These are phyloP conservation scores for Vitis vinifera DNA, from an alignment of 164 flowering plant genomes.

Conservation along the genomic window ASM3070453v1 NC_081812.1:2548501-2549000, in stretches of 20 bases:
- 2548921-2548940: slow-evolving; percentile 38
- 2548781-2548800: slow-evolving; percentile 68
- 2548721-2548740: slow-evolving; percentile 59
- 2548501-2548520: slow-evolving; percentile 72
- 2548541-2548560: slow-evolving; percentile 56
- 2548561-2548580: slow-evolving; percentile 46
- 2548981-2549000: slow-evolving; percentile 53
- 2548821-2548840: slow-evolving; percentile 64
- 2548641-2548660: slow-evolving; percentile 48
- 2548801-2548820: slow-evolving; percentile 69
- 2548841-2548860: slow-evolving; percentile 71
- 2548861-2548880: slow-evolving; percentile 70
- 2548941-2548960: slow-evolving; percentile 52
- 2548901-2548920: slow-evolving; percentile 44
- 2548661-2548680: slow-evolving; percentile 54
- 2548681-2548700: slow-evolving; percentile 53
- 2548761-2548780: slow-evolving; percentile 65
- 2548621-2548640: slow-evolving; percentile 61
- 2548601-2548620: slow-evolving; percentile 69
- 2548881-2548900: slow-evolving; percentile 54
- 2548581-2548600: slow-evolving; percentile 60
- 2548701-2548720: slow-evolving; percentile 62
- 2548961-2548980: slow-evolving; percentile 68
- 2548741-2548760: slow-evolving; percentile 47
- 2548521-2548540: slow-evolving; percentile 56